Conservation (phyloP, 345 rosid genomes). For the Dipteronia sinensis region DNA sequence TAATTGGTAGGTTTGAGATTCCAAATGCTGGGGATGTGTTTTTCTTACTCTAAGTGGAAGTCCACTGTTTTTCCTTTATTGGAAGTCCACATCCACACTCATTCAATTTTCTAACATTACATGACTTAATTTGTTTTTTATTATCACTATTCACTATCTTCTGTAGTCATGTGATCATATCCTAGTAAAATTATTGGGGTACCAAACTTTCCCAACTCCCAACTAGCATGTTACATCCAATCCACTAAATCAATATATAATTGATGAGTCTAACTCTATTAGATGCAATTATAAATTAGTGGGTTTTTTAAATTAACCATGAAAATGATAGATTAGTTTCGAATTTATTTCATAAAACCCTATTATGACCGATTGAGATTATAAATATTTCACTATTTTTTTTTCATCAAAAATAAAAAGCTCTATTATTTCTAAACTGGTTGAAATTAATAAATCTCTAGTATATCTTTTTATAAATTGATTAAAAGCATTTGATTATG, state of each 20-base stretch:
- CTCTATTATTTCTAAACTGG: too few species aligned
- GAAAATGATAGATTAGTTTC: too few species aligned
- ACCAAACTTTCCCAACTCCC: not conserved
- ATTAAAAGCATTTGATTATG: too few species aligned
- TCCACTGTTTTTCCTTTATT: not conserved
- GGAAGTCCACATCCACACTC: not conserved
- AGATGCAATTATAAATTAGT: too few species aligned
- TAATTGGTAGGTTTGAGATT: conserved; percentile 26
- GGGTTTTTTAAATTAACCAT: too few species aligned
- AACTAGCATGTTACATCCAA: not conserved
- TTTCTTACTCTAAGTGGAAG: conserved; percentile 40
- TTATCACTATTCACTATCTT: not conserved
- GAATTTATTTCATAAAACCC: too few species aligned
- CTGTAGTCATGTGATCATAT: not conserved
- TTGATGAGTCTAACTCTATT: not conserved
- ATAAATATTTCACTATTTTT: too few species aligned
- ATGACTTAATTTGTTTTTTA: not conserved
- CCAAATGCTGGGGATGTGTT: conserved; percentile 41
- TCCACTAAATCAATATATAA: too few species aligned
- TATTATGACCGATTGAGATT: too few species aligned
- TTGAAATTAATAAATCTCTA: too few species aligned
- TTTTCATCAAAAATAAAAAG: too few species aligned
- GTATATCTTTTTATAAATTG: too few species aligned
- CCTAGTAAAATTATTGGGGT: conserved; percentile 6
- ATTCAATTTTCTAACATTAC: not conserved